phyloP scores from a whole-genome alignment of 306 rosid species.

The Vicia sativa region DNA sequence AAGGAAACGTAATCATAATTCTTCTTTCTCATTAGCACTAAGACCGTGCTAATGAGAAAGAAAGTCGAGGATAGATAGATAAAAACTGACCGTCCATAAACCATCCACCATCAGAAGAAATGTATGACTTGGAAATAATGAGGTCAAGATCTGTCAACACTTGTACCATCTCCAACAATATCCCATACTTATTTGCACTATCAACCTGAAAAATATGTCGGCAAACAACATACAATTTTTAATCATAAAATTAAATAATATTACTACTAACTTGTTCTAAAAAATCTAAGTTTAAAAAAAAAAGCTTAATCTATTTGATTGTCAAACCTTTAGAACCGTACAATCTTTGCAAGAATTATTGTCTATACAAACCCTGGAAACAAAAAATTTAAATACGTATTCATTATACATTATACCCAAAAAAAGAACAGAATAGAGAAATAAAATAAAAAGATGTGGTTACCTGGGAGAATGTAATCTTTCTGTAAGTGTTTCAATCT shows the following conservation, averaged over 20 bases:
- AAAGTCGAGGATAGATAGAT: background rate
- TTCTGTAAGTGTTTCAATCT: conserved; percentile 75
- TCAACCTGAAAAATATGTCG: conserved; percentile 62
- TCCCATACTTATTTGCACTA: conserved; percentile 93
- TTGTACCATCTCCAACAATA: conserved; percentile 94
- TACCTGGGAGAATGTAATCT: conserved; percentile 93
- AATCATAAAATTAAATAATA: background rate
- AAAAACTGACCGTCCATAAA: conserved; percentile 82
- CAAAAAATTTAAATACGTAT: background rate
- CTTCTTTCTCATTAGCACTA: too few species aligned
- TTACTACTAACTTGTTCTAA: background rate
- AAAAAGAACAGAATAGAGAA: background rate
- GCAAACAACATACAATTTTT: conserved; percentile 5
- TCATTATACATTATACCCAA: too few species aligned
- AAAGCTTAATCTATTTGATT: conserved; percentile 11
- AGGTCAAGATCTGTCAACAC: conserved; percentile 94
- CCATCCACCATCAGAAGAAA: conserved; percentile 98
- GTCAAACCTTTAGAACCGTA: conserved; percentile 80
- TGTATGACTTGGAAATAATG: conserved; percentile 85
- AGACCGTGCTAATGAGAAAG: too few species aligned
- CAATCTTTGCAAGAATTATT: conserved; percentile 71
- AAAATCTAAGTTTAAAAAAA: background rate
- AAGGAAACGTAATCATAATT: too few species aligned
- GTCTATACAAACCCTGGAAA: conserved; percentile 80
- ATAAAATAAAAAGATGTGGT: background rate